Evolutionary conservation across 331 rosid genomes (phyloP).

Genomic region (Malus hybrid): DNA sequence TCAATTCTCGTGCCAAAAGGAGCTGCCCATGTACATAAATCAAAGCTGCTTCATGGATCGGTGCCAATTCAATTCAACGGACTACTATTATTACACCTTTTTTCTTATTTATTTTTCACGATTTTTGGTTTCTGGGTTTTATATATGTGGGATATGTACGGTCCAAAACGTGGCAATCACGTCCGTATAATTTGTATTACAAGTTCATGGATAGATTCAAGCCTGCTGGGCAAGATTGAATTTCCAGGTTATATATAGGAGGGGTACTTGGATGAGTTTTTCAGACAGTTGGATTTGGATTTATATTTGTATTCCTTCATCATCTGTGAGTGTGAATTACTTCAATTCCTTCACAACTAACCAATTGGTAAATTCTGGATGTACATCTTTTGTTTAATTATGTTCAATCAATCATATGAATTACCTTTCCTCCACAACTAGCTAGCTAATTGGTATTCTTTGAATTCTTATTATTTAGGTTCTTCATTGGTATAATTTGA

Average conservation of each 20-base stretch:
- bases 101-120: background rate
- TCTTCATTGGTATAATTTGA: too few relatives aligned
- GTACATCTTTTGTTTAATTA: background rate
- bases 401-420: background rate
- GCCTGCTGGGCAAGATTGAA: background rate
- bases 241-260: background rate
- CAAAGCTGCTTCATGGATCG: background rate
- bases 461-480: background rate
- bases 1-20: slow-evolving; percentile 29
- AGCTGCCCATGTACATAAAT: slow-evolving; percentile 51
- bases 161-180: background rate
- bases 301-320: background rate
- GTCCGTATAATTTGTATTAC: slow-evolving; percentile 10
- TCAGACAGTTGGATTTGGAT: slow-evolving; percentile 1
- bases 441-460: background rate
- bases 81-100: slow-evolving; percentile 1
- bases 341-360: background rate
- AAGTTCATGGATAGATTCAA: background rate
- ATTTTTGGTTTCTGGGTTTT: background rate
- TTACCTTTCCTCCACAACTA: background rate
- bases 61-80: background rate
- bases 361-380: background rate
- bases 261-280: background rate
- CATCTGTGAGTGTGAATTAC: background rate
- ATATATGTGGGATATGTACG: slow-evolving; percentile 4